Evolutionary conservation across 2,329 filamentous ascomycete genomes (phyloP).

Genomic region (Xylaria sp.): DNA sequence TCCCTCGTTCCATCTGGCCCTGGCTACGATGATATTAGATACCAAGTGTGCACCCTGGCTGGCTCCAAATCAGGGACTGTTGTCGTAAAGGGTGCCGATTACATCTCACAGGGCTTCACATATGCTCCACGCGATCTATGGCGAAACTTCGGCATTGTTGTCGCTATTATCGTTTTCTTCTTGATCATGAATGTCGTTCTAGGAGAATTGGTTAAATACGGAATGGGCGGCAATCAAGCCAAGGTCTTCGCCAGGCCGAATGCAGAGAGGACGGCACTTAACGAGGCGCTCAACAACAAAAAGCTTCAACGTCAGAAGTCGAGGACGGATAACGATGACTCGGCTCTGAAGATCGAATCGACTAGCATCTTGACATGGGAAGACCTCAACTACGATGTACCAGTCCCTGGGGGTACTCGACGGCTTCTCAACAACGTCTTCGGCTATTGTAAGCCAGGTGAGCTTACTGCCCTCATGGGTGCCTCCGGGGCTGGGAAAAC

Average conservation of each 20-base stretch:
- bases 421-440: conserved; percentile 65
- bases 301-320: conserved; percentile 64
- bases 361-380: conserved; percentile 85
- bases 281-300: conserved; percentile 69
- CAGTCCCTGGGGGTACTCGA: conserved; percentile 65
- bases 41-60: conserved; percentile 84
- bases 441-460: conserved; percentile 80
- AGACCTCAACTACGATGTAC: conserved; percentile 80
- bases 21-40: conserved; percentile 74
- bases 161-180: conserved; percentile 80
- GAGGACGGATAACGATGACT: conserved; percentile 56
- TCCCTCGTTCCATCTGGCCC: conserved; percentile 78
- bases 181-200: conserved; percentile 78
- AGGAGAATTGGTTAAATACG: conserved; percentile 81
- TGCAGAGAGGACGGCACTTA: conserved; percentile 72
- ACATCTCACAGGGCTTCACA: conserved; percentile 74
- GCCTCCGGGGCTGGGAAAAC: conserved; percentile 89
- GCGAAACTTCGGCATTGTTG: conserved; percentile 85
- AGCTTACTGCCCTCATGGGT: conserved; percentile 83
- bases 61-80: conserved; percentile 74
- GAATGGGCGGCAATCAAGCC: conserved; percentile 81
- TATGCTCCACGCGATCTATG: conserved; percentile 76
- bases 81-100: conserved; percentile 71
- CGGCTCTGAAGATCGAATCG: conserved; percentile 67
- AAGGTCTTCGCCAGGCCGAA: conserved; percentile 80